Evolutionary conservation across 352 stramenopile genomes (phyloP).

Genomic region (Phytophthora pistaciae): DNA sequence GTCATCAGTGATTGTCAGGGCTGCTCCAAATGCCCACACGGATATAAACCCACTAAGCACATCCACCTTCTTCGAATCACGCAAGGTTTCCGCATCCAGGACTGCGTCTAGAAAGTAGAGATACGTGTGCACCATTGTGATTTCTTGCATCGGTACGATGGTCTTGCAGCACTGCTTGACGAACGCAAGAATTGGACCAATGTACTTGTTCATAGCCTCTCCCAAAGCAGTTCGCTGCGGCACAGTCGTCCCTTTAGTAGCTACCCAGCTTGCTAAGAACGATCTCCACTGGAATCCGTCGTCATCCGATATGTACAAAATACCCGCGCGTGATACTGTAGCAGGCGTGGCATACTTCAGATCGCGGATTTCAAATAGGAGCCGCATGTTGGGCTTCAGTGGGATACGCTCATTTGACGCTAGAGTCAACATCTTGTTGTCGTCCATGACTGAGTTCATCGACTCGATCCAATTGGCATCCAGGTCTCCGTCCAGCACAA

Average conservation of each 20-base stretch:
- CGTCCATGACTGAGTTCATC: slow-evolving; percentile 93
- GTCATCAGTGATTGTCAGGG: slow-evolving; percentile 92
- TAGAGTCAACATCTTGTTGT: slow-evolving; percentile 91
- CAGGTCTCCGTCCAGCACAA: slow-evolving; percentile 94
- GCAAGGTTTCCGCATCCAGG: slow-evolving; percentile 75
- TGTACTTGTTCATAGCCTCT: slow-evolving; percentile 88
- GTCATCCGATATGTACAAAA: slow-evolving; percentile 95
- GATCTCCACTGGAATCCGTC: slow-evolving; percentile 94
- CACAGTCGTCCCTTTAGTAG: slow-evolving; percentile 67
- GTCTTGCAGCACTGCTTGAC: slow-evolving; percentile 87
- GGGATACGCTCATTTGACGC: slow-evolving; percentile 97
- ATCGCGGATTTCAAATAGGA: slow-evolving; percentile 97
- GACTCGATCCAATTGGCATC: slow-evolving; percentile 91
- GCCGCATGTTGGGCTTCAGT: slow-evolving; percentile 94
- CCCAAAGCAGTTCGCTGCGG: slow-evolving; percentile 62
- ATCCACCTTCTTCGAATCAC: slow-evolving; percentile 74
- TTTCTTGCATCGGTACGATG: slow-evolving; percentile 92
- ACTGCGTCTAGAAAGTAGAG: slow-evolving; percentile 93
- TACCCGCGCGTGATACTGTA: slow-evolving; percentile 95
- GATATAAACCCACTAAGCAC: slow-evolving; percentile 93
- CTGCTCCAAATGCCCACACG: slow-evolving; percentile 93
- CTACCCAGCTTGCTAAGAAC: slow-evolving; percentile 93
- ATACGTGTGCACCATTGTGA: slow-evolving; percentile 92
- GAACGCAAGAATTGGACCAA: slow-evolving; percentile 88
- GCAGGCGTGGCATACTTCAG: slow-evolving; percentile 95